Conservation (phyloP, 1,284 basidiomycete species). For the Ceratobasidium sp. region DNA sequence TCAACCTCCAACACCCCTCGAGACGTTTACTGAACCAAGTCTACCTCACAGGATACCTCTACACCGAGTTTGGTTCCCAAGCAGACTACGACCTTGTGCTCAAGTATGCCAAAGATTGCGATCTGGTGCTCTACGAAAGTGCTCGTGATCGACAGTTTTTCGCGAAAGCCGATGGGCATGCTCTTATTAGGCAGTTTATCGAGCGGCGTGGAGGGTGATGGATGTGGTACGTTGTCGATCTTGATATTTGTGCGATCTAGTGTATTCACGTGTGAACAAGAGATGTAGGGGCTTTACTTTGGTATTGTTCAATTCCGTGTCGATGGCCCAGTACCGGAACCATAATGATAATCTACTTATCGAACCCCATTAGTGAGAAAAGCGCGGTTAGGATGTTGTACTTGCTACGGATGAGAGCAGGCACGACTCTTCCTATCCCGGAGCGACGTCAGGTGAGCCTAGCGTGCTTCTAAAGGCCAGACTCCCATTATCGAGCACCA, state of each 20-base stretch:
- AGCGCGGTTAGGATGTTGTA: too few relatives aligned
- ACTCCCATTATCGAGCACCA: too few relatives aligned
- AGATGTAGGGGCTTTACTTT: too few relatives aligned
- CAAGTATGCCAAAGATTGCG: conserved; percentile 85
- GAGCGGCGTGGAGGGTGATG: conserved; percentile 63
- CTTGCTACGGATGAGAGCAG: too few relatives aligned
- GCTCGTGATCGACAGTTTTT: conserved; percentile 81
- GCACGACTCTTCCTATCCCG: too few relatives aligned
- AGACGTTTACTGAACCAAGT: conserved; percentile 45
- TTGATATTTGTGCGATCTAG: background rate
- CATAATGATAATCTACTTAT: too few relatives aligned
- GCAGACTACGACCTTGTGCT: conserved; percentile 90
- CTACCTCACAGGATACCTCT: conserved; percentile 76
- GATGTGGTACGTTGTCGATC: background rate
- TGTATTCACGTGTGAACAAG: background rate
- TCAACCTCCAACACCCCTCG: conserved; percentile 38
- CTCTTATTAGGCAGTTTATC: conserved; percentile 82
- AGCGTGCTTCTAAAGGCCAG: too few relatives aligned
- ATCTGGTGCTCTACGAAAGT: conserved; percentile 85
- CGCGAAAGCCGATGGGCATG: conserved; percentile 82
- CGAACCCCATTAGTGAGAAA: too few relatives aligned
- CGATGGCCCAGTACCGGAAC: too few relatives aligned
- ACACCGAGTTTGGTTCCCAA: conserved; percentile 86
- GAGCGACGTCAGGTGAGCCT: too few relatives aligned
- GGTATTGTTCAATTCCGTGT: too few relatives aligned